Evolutionary conservation across 2,329 filamentous ascomycete genomes (phyloP).

Genomic region (Tothia fuscella): DNA sequence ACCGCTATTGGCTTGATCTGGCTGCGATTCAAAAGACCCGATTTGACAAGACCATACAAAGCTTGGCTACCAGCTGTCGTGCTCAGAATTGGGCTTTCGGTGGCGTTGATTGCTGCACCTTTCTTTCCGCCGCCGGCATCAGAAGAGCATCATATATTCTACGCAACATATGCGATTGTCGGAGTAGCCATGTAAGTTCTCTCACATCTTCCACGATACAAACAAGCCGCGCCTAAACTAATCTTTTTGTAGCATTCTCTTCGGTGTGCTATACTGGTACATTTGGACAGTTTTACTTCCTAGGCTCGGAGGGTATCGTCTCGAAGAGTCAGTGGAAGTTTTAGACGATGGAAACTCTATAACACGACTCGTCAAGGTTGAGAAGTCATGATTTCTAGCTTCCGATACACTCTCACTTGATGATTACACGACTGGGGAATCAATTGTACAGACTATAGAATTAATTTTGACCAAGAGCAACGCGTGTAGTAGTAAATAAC

Average conservation of each 20-base stretch:
- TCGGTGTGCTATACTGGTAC: slow-evolving; percentile 56
- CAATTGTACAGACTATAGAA: too few relatives aligned
- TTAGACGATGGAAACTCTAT: slow-evolving; percentile 56
- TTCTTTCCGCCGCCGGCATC: slow-evolving; percentile 46
- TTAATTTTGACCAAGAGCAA: too few relatives aligned
- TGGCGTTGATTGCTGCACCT: slow-evolving; percentile 36
- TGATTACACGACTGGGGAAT: too few relatives aligned
- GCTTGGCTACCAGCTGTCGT: slow-evolving; percentile 9
- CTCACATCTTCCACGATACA: background rate
- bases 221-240: slow-evolving; percentile 11
- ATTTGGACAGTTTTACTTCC: slow-evolving; percentile 53
- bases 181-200: slow-evolving; percentile 39
- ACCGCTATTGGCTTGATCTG: slow-evolving; percentile 47
- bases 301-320: slow-evolving; percentile 42
- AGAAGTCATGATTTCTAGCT: too few relatives aligned
- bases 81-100: slow-evolving; percentile 1
- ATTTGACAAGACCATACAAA: slow-evolving; percentile 48
- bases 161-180: slow-evolving; percentile 42
- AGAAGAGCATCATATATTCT: slow-evolving; percentile 35
- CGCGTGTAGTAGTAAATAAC: too few relatives aligned
- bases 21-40: slow-evolving; percentile 47
- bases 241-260: slow-evolving; percentile 35
- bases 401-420: too few relatives aligned
- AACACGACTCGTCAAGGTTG: slow-evolving; percentile 40
- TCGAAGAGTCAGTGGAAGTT: slow-evolving; percentile 50